Base-by-base conservation (phyloP, 257 asterid genomes). In the Ballota nigra region DNA sequence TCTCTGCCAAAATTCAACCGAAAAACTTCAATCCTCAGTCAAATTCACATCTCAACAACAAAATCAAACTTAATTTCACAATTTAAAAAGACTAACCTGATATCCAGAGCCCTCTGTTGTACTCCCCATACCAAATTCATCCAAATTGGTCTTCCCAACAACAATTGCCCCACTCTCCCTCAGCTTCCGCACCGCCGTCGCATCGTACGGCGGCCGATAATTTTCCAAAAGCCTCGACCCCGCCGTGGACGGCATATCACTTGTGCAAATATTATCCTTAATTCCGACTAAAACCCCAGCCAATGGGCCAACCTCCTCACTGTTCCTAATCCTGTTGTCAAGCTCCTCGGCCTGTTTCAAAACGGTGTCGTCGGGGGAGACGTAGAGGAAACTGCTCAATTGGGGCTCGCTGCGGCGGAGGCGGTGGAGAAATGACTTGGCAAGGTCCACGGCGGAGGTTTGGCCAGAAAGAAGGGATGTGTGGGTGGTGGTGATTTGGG, bases 101-200 rank as follows among this genome's bases (percentile, higher is more conserved):
- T 85, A 95, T 68, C 89, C 97, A 66, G 99, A 95, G 26, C 80
- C 88, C 81, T 95, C 98, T 3, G 98, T 95, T 18, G 99, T 87
- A 75, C 98, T 95, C 18, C 99, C 98, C 99, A 95, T 95, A 11
- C 99, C 99, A 86, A 92, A 95, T 82, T 95, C 99, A 80, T 95
- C 99, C 90, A 95, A 61, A 80, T 95, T 95, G 16, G 97, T 95
- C 87, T 95, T 95, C 66, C 99, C 98, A 58, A 95, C 84, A 47
- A 95, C 72, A 66, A 92, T 86, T 5, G 92, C 98, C 24, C 98
- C 99, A 72, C 78, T 73, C 56, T 88, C 87, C 78, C 82, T 89
- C 87, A 95, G 66, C 83, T 86, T 95, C 81, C 83, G 85, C 79
- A 92, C 97, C 1, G 87, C 97, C 15, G 98, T 92, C 28, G 99